Evolutionary conservation across 192 early-diverging fungal species (phyloP).

Genomic region (Helicostylum pulchrum): DNA sequence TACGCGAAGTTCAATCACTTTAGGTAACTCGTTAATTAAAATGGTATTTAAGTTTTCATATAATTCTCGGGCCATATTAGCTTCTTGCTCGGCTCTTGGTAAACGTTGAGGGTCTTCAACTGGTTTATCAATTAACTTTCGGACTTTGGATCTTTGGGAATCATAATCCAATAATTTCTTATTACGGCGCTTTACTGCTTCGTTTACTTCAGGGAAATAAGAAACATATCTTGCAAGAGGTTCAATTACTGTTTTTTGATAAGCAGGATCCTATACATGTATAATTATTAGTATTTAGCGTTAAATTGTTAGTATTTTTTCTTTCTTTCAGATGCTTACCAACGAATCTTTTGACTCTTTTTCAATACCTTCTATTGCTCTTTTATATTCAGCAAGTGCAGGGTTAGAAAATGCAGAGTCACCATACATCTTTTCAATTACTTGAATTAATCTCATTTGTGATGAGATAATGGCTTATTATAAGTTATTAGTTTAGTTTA

Average conservation of each 20-base stretch:
- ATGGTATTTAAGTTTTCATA: slow-evolving; percentile 81
- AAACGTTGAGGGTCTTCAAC: slow-evolving; percentile 62
- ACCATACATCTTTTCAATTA: slow-evolving; percentile 85
- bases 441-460: slow-evolving; percentile 82
- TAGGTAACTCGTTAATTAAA: slow-evolving; percentile 83
- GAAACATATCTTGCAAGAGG: slow-evolving; percentile 80
- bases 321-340: slow-evolving; percentile 48
- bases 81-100: slow-evolving; percentile 75
- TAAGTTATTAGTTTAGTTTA: background rate
- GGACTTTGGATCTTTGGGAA: slow-evolving; percentile 60
- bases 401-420: slow-evolving; percentile 70
- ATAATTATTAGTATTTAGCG: background rate
- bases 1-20: slow-evolving; percentile 82
- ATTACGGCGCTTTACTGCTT: slow-evolving; percentile 83
- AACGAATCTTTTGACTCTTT: slow-evolving; percentile 74
- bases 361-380: slow-evolving; percentile 77
- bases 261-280: slow-evolving; percentile 68
- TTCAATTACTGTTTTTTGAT: slow-evolving; percentile 80
- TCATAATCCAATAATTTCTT: slow-evolving; percentile 93
- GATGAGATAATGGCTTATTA: slow-evolving; percentile 75
- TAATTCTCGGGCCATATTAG: slow-evolving; percentile 62
- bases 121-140: slow-evolving; percentile 80
- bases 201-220: slow-evolving; percentile 91
- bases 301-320: background rate
- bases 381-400: slow-evolving; percentile 79